A percentile compares a stretch with the other conserved stretches of the same genome.
phyloP scores from a whole-genome alignment of 257 asterid genomes.

The Echites panduratus region DNA sequence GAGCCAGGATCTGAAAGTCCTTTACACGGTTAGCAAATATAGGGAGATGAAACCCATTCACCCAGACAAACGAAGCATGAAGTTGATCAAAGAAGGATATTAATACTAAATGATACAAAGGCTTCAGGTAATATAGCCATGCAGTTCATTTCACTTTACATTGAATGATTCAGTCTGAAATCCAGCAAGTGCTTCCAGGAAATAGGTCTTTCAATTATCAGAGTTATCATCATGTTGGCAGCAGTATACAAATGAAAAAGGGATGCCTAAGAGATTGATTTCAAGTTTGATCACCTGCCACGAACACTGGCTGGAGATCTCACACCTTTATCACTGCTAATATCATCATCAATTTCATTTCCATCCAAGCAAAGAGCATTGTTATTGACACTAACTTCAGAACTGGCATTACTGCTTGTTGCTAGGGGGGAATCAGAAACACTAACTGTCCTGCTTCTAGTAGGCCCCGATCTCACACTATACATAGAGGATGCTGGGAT shows the following conservation, averaged over 20 bases:
- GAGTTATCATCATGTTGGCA: slow-evolving; percentile 4
- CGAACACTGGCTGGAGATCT: slow-evolving; percentile 61
- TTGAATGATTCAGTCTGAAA: slow-evolving; percentile 19
- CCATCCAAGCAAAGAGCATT: slow-evolving; percentile 54
- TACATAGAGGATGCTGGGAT: slow-evolving; percentile 94
- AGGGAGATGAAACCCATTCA: neutral
- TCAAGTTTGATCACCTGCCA: slow-evolving; percentile 48
- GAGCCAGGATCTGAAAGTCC: neutral
- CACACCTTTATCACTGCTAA: slow-evolving; percentile 57
- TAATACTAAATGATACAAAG: slow-evolving; percentile 28
- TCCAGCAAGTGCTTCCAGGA: slow-evolving; percentile 13
- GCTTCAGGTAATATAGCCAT: slow-evolving; percentile 33
- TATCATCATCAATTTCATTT: slow-evolving; percentile 58
- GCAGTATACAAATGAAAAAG: slow-evolving; percentile 9
- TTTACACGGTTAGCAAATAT: slow-evolving; percentile 1
- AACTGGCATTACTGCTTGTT: slow-evolving; percentile 92
- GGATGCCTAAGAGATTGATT: neutral
- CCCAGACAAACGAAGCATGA: slow-evolving; percentile 1
- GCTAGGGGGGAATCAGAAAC: slow-evolving; percentile 90
- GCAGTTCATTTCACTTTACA: slow-evolving; percentile 45
- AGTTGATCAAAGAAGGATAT: slow-evolving; percentile 13
- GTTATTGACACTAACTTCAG: slow-evolving; percentile 79
- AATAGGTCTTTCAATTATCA: slow-evolving; percentile 8
- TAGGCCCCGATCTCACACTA: slow-evolving; percentile 84
- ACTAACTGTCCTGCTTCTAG: slow-evolving; percentile 53